phyloP scores from a whole-genome alignment of 345 rosid species.

The Pistacia vera region DNA sequence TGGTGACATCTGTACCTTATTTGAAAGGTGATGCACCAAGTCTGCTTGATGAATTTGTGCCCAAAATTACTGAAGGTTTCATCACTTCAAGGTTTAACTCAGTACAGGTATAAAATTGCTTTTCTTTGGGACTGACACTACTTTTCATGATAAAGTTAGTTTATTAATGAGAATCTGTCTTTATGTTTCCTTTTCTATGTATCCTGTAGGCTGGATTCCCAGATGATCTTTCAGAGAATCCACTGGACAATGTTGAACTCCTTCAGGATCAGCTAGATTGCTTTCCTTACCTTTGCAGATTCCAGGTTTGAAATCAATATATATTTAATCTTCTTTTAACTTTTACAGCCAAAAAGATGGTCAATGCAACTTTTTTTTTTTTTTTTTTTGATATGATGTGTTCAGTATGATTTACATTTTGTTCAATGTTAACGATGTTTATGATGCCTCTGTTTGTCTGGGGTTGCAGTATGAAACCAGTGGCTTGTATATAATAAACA shows the following conservation, averaged over 20 bases:
- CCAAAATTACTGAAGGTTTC: slow-evolving; percentile 96
- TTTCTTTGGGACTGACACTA: background rate
- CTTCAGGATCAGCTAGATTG: slow-evolving; percentile 99
- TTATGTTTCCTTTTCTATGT: slow-evolving; percentile 11
- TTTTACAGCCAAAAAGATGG: slow-evolving; percentile 5
- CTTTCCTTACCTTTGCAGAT: slow-evolving; percentile 97
- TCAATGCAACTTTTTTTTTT: background rate
- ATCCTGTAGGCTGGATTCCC: slow-evolving; percentile 69
- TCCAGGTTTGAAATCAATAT: slow-evolving; percentile 63
- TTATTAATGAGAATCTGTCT: slow-evolving; percentile 1
- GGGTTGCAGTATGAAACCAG: slow-evolving; percentile 85
- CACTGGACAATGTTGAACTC: slow-evolving; percentile 95
- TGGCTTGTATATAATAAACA: slow-evolving; percentile 78
- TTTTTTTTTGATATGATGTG: slow-evolving; percentile 5
- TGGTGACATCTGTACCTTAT: slow-evolving; percentile 93
- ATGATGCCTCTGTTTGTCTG: slow-evolving; percentile 5
- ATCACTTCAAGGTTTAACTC: slow-evolving; percentile 95
- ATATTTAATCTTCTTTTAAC: slow-evolving; percentile 1
- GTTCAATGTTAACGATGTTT: slow-evolving; percentile 5
- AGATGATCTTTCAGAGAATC: slow-evolving; percentile 84
- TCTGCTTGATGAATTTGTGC: slow-evolving; percentile 96
- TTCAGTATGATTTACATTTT: background rate
- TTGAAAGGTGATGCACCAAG: slow-evolving; percentile 98
- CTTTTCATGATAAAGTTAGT: background rate
- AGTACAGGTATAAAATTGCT: slow-evolving; percentile 66